These are phyloP conservation scores for Aristolochia contorta DNA, from an alignment of 164 flowering plant genomes.

Conservation along the genomic window DNA sequence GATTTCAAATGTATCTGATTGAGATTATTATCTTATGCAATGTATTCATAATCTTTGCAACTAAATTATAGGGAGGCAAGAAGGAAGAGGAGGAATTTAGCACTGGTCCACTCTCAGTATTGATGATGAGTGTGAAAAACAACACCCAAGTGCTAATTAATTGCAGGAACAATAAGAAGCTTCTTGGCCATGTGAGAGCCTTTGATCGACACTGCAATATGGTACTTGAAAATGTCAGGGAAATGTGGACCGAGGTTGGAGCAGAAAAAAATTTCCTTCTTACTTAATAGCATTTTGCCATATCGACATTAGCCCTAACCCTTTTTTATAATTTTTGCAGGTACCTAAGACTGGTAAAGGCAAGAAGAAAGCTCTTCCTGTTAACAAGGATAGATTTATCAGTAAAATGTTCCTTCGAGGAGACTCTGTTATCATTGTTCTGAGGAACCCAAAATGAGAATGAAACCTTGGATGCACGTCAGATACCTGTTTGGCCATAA, in stretches of 20 bases:
- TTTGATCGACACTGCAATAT: constrained; percentile 92
- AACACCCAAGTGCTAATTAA: constrained; percentile 62
- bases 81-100: no score
- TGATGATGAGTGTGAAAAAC: no score
- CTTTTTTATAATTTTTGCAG: no score
- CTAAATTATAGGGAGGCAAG: no score
- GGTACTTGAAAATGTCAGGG: constrained; percentile 88
- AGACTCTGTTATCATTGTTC: constrained; percentile 84
- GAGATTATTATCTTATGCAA: no score
- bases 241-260: constrained; percentile 94
- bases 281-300: no score
- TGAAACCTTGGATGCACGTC: no score
- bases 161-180: constrained; percentile 78
- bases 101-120: no score
- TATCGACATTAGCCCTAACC: no score
- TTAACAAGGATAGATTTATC: constrained; percentile 83
- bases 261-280: background rate
- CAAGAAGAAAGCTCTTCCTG: constrained; percentile 75
- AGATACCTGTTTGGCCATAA: no score
- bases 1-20: no score
- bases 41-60: no score
- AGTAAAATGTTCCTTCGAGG: constrained; percentile 92
- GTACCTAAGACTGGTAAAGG: constrained; percentile 73
- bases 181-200: constrained; percentile 81
- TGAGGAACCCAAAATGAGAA: constrained; percentile 18